phyloP scores from a whole-genome alignment of 106 monocot species.

The Hemerocallis citrina region DNA sequence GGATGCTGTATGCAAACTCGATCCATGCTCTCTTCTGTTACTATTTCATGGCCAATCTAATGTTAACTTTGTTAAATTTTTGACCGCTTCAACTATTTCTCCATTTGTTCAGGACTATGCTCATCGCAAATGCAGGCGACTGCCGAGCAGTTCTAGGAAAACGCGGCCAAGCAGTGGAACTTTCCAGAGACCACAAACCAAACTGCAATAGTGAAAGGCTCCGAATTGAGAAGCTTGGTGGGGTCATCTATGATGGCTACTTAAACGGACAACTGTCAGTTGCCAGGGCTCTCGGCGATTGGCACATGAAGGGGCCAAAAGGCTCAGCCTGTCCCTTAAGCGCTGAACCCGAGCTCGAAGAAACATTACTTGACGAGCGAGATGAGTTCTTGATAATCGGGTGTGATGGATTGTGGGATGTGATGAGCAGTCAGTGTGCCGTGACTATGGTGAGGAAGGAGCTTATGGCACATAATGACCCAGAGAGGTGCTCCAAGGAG shows the following conservation, averaged over 20 bases:
- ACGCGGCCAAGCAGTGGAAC: conserved; percentile 38
- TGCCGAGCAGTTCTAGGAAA: conserved; percentile 47
- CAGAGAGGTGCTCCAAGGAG: conserved; percentile 32
- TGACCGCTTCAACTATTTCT: not conserved
- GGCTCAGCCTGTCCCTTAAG: conserved; percentile 32
- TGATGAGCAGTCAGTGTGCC: conserved; percentile 54
- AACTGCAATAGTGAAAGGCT: conserved; percentile 33
- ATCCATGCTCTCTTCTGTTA: too few relatives aligned
- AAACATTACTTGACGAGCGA: conserved; percentile 23
- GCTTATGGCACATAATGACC: conserved; percentile 46
- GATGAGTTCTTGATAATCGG: conserved; percentile 49
- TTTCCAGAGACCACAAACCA: conserved; percentile 45
- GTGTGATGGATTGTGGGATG: conserved; percentile 48
- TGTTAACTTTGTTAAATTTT: not conserved
- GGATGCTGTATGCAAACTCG: not conserved
- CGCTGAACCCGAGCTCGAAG: conserved; percentile 38
- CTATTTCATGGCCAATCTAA: too few relatives aligned
- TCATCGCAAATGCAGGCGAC: conserved; percentile 48
- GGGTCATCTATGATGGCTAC: conserved; percentile 34
- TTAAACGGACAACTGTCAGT: conserved; percentile 47
- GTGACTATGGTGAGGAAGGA: conserved; percentile 39
- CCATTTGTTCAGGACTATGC: conserved; percentile 23
- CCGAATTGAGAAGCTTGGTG: conserved; percentile 36
- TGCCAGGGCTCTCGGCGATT: conserved; percentile 40
- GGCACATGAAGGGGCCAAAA: conserved; percentile 50